These are phyloP conservation scores for Amoebophrya sp. DNA, from an alignment of 169 alveolate species.

Conservation along the genomic window DNA sequence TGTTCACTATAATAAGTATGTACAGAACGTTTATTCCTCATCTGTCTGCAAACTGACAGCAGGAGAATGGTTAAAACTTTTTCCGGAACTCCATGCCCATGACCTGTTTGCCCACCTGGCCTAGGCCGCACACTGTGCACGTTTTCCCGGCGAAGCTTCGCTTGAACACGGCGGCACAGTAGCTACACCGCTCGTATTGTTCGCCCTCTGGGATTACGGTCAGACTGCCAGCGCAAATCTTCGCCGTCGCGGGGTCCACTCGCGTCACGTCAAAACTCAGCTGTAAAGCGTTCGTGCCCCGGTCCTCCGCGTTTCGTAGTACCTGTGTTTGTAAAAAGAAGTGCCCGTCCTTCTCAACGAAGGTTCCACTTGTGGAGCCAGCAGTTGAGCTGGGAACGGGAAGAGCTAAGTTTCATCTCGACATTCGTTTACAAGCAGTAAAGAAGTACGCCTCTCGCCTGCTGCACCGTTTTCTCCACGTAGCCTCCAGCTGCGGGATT, in stretches of 20 bases:
- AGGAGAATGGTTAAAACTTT: not conserved
- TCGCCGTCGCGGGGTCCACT: not conserved
- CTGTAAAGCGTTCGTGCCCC: not conserved
- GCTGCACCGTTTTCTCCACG: not conserved
- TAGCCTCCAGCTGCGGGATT: not conserved
- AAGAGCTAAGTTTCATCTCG: too few relatives aligned
- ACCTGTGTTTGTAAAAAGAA: too few relatives aligned
- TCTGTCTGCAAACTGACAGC: too few relatives aligned
- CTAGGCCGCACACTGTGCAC: not conserved
- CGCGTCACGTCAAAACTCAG: not conserved
- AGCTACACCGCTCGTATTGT: not conserved
- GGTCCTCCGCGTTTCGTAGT: not conserved
- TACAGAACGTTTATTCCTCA: too few relatives aligned
- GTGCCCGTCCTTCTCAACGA: too few relatives aligned
- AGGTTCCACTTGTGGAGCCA: too few relatives aligned
- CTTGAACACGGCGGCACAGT: not conserved
- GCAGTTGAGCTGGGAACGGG: too few relatives aligned
- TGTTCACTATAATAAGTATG: too few relatives aligned
- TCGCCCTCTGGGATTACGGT: not conserved
- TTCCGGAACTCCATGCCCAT: not conserved
- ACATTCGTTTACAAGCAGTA: too few relatives aligned
- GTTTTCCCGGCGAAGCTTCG: not conserved
- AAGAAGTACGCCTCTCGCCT: not conserved
- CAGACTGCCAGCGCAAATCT: not conserved
- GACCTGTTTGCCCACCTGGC: not conserved